Conservation (phyloP, 345 rosid species). For the Sonneratia caseolaris region DNA sequence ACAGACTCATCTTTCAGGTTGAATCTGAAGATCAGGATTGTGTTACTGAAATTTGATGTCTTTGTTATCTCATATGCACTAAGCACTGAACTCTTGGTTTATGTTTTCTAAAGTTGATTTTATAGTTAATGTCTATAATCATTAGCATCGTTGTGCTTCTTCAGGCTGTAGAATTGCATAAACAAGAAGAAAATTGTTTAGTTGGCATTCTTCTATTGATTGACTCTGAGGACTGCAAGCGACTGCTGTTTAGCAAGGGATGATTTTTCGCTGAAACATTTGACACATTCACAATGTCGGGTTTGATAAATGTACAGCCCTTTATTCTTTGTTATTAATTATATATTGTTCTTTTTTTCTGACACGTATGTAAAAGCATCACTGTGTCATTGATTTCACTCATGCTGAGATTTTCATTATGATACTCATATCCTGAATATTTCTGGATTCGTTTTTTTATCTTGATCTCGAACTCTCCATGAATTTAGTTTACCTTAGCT, state of each 20-base stretch:
- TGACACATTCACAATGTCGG: conserved; percentile 73
- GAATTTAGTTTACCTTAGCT: background rate
- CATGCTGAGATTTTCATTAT: background rate
- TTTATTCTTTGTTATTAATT: conserved; percentile 2
- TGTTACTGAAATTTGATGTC: background rate
- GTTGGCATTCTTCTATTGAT: conserved; percentile 16
- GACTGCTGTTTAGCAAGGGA: conserved; percentile 35
- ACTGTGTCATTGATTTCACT: background rate
- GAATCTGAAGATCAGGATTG: background rate
- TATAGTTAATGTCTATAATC: background rate
- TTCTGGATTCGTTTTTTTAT: background rate
- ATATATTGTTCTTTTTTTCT: background rate
- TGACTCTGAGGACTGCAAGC: conserved; percentile 26
- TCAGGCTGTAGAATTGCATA: conserved; percentile 2
- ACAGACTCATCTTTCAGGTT: background rate
- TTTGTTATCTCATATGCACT: background rate
- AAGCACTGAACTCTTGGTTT: background rate
- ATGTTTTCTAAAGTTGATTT: background rate
- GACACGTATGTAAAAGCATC: background rate
- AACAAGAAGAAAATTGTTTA: conserved; percentile 15
- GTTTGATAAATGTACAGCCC: conserved; percentile 73
- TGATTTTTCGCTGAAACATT: conserved; percentile 42
- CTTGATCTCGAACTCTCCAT: background rate
- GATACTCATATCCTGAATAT: background rate
- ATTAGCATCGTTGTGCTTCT: background rate